Evolutionary conservation across 2,329 filamentous ascomycete genomes (phyloP), one percentile per base, ranked within the genome.

Genomic region (Verruconis gallopava): DNA sequence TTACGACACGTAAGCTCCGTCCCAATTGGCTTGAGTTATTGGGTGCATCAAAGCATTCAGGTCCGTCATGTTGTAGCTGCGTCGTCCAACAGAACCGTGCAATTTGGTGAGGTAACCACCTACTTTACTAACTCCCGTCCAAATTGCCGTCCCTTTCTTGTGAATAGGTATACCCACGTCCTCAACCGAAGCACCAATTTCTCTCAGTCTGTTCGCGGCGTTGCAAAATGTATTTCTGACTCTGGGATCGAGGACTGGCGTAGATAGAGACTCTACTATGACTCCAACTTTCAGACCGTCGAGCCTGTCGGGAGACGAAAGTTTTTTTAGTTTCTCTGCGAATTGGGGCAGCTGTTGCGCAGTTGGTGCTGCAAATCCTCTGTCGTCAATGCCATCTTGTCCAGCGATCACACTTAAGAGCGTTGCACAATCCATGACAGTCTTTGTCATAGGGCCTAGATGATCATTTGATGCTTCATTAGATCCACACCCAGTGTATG

Each of bases 381-480:
- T 28, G 55, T 66, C 48, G 48, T 73, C 69, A n/a, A 71, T 58
- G 11, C 66, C 65, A 49, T 73, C 68, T 37, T 60, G 60, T 1
- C 69, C 69, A 3, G 67, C 63, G 28, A 72, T 58, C 1, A 60
- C 62, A 41, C 63, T 53, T 3, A 71, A 54, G 14, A 69, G 47
- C 1, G 60, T 28, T 0, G 67, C 67, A 21, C 63, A 57, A 34
- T 70, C 67, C 9, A 56, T 47, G 0, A 70, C 51, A 0, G 54
- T 64, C 6, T 52, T 52, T 1, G 67, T 63, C 55, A 71, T 65
- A 1, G 67, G 66, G 0, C 65, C 65, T 9, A 55, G 28, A 47
- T 74, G 69, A 46, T 75, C 72, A 33, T 71, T 65, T 2, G 68
- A 61, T 0, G 68, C 60, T 44, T 72, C 67, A 0, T 67, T 65